phyloP scores from a whole-genome alignment of 192 early-diverging fungal species.

The Paraglomus brasilianum region DNA sequence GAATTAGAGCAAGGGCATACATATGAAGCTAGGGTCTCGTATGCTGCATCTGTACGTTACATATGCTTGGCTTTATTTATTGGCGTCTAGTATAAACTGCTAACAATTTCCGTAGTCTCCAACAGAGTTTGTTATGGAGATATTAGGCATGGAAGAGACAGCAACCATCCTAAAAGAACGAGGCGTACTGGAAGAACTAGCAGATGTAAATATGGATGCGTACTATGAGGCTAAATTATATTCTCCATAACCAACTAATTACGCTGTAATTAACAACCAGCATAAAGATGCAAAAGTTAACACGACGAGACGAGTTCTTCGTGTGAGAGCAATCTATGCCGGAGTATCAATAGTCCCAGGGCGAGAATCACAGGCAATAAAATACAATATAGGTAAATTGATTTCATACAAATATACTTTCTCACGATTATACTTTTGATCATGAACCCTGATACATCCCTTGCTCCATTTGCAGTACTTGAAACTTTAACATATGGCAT shows the following conservation, averaged over 20 bases:
- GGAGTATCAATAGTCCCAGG: slow-evolving; percentile 12
- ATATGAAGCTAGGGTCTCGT: slow-evolving; percentile 42
- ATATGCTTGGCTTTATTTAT: neutral
- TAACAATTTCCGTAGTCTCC: slow-evolving; percentile 15
- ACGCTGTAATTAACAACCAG: too few relatives aligned
- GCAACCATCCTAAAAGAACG: neutral
- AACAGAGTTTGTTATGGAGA: slow-evolving; percentile 10
- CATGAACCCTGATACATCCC: too few relatives aligned
- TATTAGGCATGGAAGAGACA: slow-evolving; percentile 13
- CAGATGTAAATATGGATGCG: neutral
- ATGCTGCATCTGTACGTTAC: slow-evolving; percentile 38
- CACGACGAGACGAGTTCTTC: slow-evolving; percentile 17
- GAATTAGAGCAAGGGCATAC: slow-evolving; percentile 36
- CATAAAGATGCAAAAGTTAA: neutral
- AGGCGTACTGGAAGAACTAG: neutral
- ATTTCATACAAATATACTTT: too few relatives aligned
- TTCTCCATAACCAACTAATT: too few relatives aligned
- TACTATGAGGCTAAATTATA: too few relatives aligned
- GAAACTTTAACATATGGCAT: slow-evolving; percentile 12
- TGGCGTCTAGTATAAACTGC: neutral
- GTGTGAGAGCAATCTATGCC: slow-evolving; percentile 22
- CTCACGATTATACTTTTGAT: too few relatives aligned
- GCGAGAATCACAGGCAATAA: slow-evolving; percentile 16
- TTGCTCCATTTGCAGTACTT: slow-evolving; percentile 9
- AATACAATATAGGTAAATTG: slow-evolving; percentile 26